Base-by-base conservation (phyloP, 2,329 filamentous ascomycete genomes). In the Apiospora pterosperma region DNA sequence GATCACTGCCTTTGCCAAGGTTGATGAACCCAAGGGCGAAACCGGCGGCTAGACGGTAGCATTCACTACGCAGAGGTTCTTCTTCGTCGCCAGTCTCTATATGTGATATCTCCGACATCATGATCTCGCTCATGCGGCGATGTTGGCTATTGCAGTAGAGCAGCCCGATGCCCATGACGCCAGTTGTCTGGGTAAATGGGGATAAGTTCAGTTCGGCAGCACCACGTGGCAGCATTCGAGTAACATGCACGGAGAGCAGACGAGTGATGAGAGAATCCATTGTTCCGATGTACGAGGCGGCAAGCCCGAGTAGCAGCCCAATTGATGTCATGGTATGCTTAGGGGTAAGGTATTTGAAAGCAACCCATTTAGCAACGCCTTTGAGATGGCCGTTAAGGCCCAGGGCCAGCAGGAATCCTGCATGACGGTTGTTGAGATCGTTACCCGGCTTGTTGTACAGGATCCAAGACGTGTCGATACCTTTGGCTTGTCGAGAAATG, bases 301-400 rank as follows among this genome's bases (percentile, higher is more conserved):
- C 94, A 21, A 99, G 83, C 1, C 96, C 96, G 0, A 99, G 83
- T 3, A 99, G 84, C n/a, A 99, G 82, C 11, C 96, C 96, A 63
- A 99, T 95, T 0, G 96, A 98, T 28, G 96, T 98, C 96, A 99
- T 99, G 31, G 94, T 97, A 77, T 99, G 96, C 74, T 99, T 99
- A 1, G 96, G 95, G 0, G 96, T 99, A n/a, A 99, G 82, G 71
- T 99, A 99, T 74, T 97, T 98, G 85, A 98, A 99, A 10, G 94
- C 95, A 52, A 99, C 90, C 95, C 96, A 99, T 80, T 98, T 98
- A 3, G 96, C 96, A 34, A 99, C 86, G 8, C 89, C 91, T 70
- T 92, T 96, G n/a, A 99, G 82, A 78, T 99, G 96, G 0, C 96
- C 96, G 71, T 97, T 97, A 28, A 99, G 82, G 4, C 96, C 96